These are phyloP conservation scores for Eutrema salsugineum DNA, from an alignment of 441 rosid genomes.

Conservation along the genomic window DNA sequence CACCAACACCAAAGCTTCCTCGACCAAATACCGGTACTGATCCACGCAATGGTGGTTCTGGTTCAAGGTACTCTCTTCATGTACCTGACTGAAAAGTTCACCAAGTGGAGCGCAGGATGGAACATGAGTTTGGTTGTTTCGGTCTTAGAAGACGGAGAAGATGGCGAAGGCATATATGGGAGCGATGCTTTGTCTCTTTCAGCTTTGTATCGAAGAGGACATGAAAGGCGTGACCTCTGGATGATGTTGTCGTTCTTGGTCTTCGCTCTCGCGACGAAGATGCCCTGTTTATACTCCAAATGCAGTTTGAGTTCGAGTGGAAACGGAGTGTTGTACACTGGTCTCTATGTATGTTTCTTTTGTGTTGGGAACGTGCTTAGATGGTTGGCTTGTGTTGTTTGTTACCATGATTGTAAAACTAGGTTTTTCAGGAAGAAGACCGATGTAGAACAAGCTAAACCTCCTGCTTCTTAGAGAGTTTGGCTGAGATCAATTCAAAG, in stretches of 20 bases:
- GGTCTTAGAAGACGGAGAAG: conserved; percentile 22
- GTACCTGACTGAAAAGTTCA: conserved; percentile 26
- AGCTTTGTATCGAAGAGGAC: conserved; percentile 26
- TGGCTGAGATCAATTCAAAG: background rate
- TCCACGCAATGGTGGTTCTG: background rate
- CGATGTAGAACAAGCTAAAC: conserved; percentile 8
- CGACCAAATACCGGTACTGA: background rate
- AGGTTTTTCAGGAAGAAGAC: background rate
- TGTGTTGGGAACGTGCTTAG: conserved; percentile 32
- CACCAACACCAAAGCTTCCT: background rate
- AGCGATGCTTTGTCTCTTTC: conserved; percentile 35
- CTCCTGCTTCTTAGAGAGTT: background rate
- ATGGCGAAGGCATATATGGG: conserved; percentile 27
- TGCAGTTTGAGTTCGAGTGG: conserved; percentile 8
- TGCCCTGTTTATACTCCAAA: conserved; percentile 23
- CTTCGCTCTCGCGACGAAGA: conserved; percentile 8
- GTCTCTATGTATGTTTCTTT: conserved; percentile 17
- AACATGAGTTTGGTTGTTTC: conserved; percentile 45
- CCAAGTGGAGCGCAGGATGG: conserved; percentile 44
- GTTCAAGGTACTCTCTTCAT: conserved; percentile 13
- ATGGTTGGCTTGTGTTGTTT: conserved; percentile 43
- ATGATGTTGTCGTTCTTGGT: conserved; percentile 40
- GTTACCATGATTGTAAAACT: conserved; percentile 36
- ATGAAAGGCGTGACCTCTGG: conserved; percentile 22
- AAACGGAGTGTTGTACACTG: conserved; percentile 1